Evolutionary conservation across 768 basidiomycete genomes (phyloP).

Genomic region (Boletus barrowsii): DNA sequence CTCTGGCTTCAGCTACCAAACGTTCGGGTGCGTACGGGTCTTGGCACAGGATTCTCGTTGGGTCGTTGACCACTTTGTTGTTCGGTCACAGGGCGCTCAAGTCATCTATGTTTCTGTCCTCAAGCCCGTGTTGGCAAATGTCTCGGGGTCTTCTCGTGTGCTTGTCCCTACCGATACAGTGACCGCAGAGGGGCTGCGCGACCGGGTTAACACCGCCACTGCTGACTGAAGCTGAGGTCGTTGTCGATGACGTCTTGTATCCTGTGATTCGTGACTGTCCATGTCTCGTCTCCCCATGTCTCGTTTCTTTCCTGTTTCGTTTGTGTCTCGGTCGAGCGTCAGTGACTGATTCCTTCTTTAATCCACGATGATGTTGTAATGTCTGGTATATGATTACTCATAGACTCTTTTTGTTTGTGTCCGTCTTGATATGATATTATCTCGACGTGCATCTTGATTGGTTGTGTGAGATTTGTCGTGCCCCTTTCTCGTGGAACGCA

Average conservation of each 20-base stretch:
- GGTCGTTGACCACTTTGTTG: not conserved
- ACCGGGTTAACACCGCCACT: constrained; percentile 40
- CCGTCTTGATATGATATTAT: constrained; percentile 3
- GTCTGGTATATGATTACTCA: constrained; percentile 18
- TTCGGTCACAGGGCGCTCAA: constrained; percentile 72
- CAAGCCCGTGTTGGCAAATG: constrained; percentile 75
- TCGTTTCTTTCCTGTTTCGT: not conserved
- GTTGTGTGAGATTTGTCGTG: no score
- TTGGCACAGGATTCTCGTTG: not conserved
- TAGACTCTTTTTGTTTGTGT: constrained; percentile 14
- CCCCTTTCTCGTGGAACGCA: no score
- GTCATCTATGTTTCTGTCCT: constrained; percentile 70
- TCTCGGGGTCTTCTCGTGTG: constrained; percentile 42
- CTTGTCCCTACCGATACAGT: constrained; percentile 50
- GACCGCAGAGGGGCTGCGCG: constrained; percentile 46
- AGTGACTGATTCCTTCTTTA: constrained; percentile 6
- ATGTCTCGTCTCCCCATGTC: not conserved
- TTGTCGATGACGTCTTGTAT: not conserved
- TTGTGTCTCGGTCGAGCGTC: constrained; percentile 3
- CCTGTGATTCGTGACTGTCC: not conserved
- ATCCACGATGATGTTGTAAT: constrained; percentile 21
- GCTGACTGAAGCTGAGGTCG: constrained; percentile 25
- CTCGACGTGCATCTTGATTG: not conserved
- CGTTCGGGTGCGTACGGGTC: constrained; percentile 62
- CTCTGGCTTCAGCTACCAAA: constrained; percentile 88